Evolutionary conservation across 2,329 filamentous ascomycete genomes (phyloP).

Genomic region (Fusarium stilboides): DNA sequence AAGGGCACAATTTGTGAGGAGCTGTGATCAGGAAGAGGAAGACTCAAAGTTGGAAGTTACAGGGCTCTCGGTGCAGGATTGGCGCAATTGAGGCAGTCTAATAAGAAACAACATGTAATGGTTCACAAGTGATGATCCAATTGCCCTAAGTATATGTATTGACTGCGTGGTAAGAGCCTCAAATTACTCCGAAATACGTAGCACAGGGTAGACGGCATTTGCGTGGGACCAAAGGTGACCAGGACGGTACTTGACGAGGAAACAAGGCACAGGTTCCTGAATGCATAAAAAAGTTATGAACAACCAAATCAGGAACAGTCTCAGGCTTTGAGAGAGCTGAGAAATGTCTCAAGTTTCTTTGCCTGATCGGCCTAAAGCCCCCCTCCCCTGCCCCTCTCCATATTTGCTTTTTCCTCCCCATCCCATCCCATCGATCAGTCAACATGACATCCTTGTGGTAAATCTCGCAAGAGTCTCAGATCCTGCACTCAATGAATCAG

Average conservation of each 20-base stretch:
- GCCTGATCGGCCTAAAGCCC: slow-evolving; percentile 16
- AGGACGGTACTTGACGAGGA: slow-evolving; percentile 11
- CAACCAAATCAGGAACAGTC: slow-evolving; percentile 10
- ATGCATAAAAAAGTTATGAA: slow-evolving; percentile 16
- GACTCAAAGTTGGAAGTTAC: too few relatives aligned
- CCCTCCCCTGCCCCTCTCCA: slow-evolving; percentile 7
- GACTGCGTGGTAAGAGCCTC: background rate
- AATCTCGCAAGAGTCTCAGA: slow-evolving; percentile 43
- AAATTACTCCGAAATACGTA: background rate
- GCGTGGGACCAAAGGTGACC: background rate
- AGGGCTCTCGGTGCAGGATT: too few relatives aligned
- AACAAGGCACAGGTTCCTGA: slow-evolving; percentile 5
- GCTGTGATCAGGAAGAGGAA: too few relatives aligned
- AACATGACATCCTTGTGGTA: slow-evolving; percentile 26
- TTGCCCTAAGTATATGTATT: too few relatives aligned
- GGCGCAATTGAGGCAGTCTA: too few relatives aligned
- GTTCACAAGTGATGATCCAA: too few relatives aligned
- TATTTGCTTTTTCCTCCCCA: slow-evolving; percentile 28
- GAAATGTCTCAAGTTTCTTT: slow-evolving; percentile 35
- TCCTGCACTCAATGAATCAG: slow-evolving; percentile 45
- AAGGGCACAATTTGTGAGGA: background rate
- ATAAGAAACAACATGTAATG: too few relatives aligned
- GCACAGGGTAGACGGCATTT: background rate
- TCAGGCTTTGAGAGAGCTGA: slow-evolving; percentile 24
- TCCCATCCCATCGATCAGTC: slow-evolving; percentile 1